phyloP scores from a whole-genome alignment of 495 filamentous ascomycete genomes.

The Penicillium desertorum region DNA sequence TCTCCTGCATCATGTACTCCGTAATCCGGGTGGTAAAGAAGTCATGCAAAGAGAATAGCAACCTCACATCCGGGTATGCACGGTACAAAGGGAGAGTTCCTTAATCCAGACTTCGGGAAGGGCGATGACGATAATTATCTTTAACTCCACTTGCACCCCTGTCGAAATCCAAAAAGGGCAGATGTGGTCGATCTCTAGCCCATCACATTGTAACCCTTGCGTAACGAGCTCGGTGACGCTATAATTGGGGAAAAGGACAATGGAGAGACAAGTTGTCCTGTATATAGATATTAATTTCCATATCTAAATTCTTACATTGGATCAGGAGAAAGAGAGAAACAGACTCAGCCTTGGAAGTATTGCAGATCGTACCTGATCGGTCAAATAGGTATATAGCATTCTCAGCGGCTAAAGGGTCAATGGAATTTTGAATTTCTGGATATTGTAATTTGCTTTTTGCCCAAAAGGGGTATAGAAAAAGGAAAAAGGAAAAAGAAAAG shows the following conservation, averaged over 20 bases:
- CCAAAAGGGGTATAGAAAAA: conserved; percentile 6
- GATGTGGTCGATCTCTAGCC: conserved; percentile 23
- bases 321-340: conserved; percentile 1
- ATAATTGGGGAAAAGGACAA: conserved; percentile 15
- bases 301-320: conserved; percentile 21
- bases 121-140: conserved; percentile 23
- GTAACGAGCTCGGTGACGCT: conserved; percentile 33
- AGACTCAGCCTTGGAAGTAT: conserved; percentile 19
- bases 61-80: conserved; percentile 28
- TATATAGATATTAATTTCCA: background rate
- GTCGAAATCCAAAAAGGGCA: conserved; percentile 17
- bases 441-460: background rate
- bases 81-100: conserved; percentile 14
- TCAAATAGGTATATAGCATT: conserved; percentile 15
- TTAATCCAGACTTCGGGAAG: conserved; percentile 23
- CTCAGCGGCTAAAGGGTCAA: conserved; percentile 21
- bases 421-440: conserved; percentile 10
- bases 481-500: conserved; percentile 10
- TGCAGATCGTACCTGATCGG: conserved; percentile 34
- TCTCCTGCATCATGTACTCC: conserved; percentile 37
- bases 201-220: conserved; percentile 45
- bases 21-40: conserved; percentile 24
- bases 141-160: conserved; percentile 25
- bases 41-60: conserved; percentile 25
- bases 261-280: conserved; percentile 2